phyloP scores from a whole-genome alignment of 1,139 yeast species.

The Nakaseomyces nivariensis region DNA sequence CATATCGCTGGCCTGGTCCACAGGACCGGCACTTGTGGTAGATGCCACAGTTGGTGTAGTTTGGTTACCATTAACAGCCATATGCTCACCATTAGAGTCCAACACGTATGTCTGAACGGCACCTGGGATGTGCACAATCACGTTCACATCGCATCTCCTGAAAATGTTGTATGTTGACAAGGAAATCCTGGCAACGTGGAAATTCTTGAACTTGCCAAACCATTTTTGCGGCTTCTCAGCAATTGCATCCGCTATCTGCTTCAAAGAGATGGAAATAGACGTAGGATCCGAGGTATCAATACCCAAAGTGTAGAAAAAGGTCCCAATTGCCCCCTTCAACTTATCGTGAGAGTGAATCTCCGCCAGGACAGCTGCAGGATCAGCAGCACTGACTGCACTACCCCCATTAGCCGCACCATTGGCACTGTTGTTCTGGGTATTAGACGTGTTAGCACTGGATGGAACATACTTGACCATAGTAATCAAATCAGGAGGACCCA shows the following conservation, averaged over 20 bases:
- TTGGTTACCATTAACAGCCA: constrained; percentile 10
- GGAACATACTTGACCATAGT: constrained; percentile 43
- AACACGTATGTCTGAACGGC: constrained; percentile 70
- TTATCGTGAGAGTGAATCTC: constrained; percentile 26
- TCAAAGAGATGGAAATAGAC: constrained; percentile 65
- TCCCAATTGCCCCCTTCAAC: constrained; percentile 30
- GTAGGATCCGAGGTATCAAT: constrained; percentile 57
- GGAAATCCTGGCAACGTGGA: constrained; percentile 67
- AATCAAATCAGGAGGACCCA: constrained; percentile 92
- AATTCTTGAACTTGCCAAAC: constrained; percentile 67
- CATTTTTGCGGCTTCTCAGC: constrained; percentile 54
- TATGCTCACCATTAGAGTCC: constrained; percentile 41
- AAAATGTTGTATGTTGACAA: constrained; percentile 66
- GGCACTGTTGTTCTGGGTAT: constrained; percentile 5
- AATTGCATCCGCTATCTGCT: constrained; percentile 59
- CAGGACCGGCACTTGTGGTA: background rate
- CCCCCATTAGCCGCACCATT: constrained; percentile 4
- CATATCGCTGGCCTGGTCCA: constrained; percentile 26
- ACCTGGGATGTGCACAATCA: constrained; percentile 66
- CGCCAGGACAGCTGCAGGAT: constrained; percentile 12
- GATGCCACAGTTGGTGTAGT: constrained; percentile 2
- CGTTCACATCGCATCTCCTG: constrained; percentile 67
- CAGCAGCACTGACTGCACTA: constrained; percentile 1
- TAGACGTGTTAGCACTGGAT: constrained; percentile 6
- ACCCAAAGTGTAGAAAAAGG: constrained; percentile 41